Evolutionary conservation across 805 yeast species (phyloP), one percentile per base, ranked within the genome.

Genomic region (Candida boidinii): DNA sequence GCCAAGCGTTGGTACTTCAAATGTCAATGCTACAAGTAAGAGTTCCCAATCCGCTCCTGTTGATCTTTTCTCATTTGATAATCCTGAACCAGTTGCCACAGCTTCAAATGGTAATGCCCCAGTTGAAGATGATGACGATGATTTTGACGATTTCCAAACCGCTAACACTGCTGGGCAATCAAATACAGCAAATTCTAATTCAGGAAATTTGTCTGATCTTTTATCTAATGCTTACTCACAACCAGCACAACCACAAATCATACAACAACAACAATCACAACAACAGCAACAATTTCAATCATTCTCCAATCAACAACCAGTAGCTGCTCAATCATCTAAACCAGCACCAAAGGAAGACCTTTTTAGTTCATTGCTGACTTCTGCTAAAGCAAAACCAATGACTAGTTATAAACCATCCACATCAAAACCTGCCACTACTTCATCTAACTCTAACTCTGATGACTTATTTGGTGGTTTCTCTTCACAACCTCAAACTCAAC

Each of bases 91-190:
- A 31, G 28, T 41, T 5, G 46, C 48, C 8, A 37, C 45, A 17
- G 12, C 3, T 37, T 42, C 17, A 26, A 14, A 2, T 32, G 42
- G 19, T n/a, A 29, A 11, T 37, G 31, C 22, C 11, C 6, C 15
- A 16, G 28, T 21, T n/a, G 29, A 36, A 3, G 31, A 39, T 2
- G 37, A 31, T 1, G 49, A 43, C 2, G 40, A 41, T 7, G 56
- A 44, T 2, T 83, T 83, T 51, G 86, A 81, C 42, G 92, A 82
- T 43, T 82, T 82, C 67, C 90, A 82, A 54, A 58, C 67, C 37
- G 81, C 86, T 10, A 75, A 71, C 4, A 77, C 80, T 7, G 33
- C 43, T 3, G 35, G 52, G 7, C 23, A 44, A 15, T 33, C 37
- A 5, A 29, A 42, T 3, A 30, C 42, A 9, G 17, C 39, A 7